phyloP scores from a whole-genome alignment of 2,329 filamentous ascomycete species.

The Fusarium tanahbumbuense region DNA sequence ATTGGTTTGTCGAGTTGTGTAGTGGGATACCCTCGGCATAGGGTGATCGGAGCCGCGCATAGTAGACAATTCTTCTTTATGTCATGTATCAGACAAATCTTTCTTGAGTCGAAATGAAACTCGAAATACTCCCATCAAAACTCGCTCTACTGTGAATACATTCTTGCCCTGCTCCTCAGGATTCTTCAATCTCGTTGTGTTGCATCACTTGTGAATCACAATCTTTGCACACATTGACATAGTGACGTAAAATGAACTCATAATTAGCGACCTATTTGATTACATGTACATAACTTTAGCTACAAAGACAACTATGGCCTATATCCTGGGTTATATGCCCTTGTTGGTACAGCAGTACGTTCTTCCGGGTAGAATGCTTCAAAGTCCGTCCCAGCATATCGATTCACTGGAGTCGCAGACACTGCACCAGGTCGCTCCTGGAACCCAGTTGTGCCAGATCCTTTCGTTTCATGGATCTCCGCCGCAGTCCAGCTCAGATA shows the following conservation, averaged over 20 bases:
- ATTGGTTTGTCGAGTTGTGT: neutral
- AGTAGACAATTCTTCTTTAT: neutral
- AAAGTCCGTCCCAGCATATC: slow-evolving; percentile 45
- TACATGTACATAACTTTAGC: neutral
- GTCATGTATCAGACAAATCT: neutral
- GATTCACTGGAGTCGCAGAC: slow-evolving; percentile 13
- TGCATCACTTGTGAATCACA: neutral
- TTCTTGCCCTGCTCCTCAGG: neutral
- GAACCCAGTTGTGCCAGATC: slow-evolving; percentile 16
- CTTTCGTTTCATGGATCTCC: slow-evolving; percentile 42
- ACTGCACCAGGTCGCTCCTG: slow-evolving; percentile 11
- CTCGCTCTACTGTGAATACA: neutral
- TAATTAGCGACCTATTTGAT: neutral
- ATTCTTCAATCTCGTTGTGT: too few species aligned
- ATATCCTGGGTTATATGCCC: slow-evolving; percentile 34
- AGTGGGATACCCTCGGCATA: neutral
- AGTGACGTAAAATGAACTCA: neutral
- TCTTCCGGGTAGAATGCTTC: slow-evolving; percentile 38
- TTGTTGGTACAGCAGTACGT: neutral
- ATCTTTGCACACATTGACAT: neutral
- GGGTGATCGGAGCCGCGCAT: neutral
- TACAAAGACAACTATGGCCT: slow-evolving; percentile 4
- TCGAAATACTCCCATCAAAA: neutral
- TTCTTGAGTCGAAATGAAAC: neutral
- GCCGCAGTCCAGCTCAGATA: slow-evolving; percentile 51